phyloP scores from a whole-genome alignment of 768 basidiomycete species.

The Tephrocybe sp. region DNA sequence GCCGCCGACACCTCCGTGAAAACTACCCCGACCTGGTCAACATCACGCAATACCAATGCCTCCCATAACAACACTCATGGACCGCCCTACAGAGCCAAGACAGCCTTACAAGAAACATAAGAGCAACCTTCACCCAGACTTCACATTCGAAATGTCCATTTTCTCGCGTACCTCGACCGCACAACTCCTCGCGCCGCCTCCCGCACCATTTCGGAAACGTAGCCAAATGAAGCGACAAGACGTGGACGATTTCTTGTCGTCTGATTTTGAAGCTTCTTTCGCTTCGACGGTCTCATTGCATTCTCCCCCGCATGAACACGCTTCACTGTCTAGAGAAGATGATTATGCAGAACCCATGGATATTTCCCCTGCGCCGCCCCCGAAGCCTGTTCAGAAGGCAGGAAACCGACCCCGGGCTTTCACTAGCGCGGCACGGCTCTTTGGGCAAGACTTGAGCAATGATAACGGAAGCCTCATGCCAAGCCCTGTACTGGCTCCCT shows the following conservation, averaged over 20 bases:
- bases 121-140: slow-evolving; percentile 30
- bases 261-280: slow-evolving; percentile 81
- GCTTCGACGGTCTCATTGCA: slow-evolving; percentile 79
- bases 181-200: slow-evolving; percentile 44
- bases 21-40: slow-evolving; percentile 5
- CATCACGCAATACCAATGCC: slow-evolving; percentile 12
- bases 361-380: slow-evolving; percentile 65
- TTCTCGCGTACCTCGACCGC: slow-evolving; percentile 38
- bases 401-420: slow-evolving; percentile 59
- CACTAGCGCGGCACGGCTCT: slow-evolving; percentile 63
- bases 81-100: slow-evolving; percentile 37
- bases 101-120: slow-evolving; percentile 46
- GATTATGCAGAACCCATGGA: slow-evolving; percentile 71
- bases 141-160: slow-evolving; percentile 48
- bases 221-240: slow-evolving; percentile 48
- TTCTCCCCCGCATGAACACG: slow-evolving; percentile 56
- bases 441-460: slow-evolving; percentile 76
- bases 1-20: slow-evolving; percentile 13
- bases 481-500: slow-evolving; percentile 29
- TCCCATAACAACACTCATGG: slow-evolving; percentile 31
- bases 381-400: slow-evolving; percentile 25
- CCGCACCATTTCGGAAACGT: slow-evolving; percentile 47
- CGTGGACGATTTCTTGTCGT: slow-evolving; percentile 64
- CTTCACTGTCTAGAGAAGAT: slow-evolving; percentile 45
- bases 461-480: slow-evolving; percentile 23